Conservation (phyloP, 495 filamentous ascomycete species). For the Massariosphaeria phaeospora region DNA sequence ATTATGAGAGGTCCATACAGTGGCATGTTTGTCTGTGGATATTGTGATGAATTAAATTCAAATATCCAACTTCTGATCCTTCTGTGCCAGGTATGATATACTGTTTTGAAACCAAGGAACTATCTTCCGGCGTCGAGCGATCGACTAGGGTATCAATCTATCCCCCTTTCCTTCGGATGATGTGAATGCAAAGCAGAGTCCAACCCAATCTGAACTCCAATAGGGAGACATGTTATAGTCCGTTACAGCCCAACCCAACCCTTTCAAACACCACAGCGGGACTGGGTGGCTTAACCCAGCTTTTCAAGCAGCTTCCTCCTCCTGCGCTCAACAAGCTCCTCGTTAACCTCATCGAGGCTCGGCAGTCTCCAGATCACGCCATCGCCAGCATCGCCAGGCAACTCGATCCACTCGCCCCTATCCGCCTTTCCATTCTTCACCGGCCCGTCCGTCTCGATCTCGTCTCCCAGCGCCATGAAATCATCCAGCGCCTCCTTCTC, state of each 20-base stretch:
- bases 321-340: conserved; percentile 85
- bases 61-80: not conserved
- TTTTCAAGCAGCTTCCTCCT: conserved; percentile 76
- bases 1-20: no score
- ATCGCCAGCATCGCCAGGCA: conserved; percentile 83
- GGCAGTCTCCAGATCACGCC: conserved; percentile 81
- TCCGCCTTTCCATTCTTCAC: conserved; percentile 48
- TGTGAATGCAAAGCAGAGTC: not conserved
- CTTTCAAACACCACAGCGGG: not conserved
- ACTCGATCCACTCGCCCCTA: conserved; percentile 62
- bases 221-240: no score
- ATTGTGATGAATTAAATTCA: no score
- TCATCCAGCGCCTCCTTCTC: conserved; percentile 74
- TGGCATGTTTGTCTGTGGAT: not conserved
- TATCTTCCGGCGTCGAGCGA: no score
- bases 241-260: no score
- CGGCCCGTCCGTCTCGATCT: conserved; percentile 33
- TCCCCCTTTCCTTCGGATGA: not conserved
- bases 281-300: conserved; percentile 39
- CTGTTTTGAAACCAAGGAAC: not conserved
- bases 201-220: not conserved
- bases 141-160: conserved; percentile 29
- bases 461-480: conserved; percentile 47
- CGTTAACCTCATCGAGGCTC: conserved; percentile 80
- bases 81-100: not conserved